Percentiles rank a stretch among this genome's conserved stretches.
phyloP scores from a whole-genome alignment of 179 eudicot species.

The Nepenthes alata region DNA sequence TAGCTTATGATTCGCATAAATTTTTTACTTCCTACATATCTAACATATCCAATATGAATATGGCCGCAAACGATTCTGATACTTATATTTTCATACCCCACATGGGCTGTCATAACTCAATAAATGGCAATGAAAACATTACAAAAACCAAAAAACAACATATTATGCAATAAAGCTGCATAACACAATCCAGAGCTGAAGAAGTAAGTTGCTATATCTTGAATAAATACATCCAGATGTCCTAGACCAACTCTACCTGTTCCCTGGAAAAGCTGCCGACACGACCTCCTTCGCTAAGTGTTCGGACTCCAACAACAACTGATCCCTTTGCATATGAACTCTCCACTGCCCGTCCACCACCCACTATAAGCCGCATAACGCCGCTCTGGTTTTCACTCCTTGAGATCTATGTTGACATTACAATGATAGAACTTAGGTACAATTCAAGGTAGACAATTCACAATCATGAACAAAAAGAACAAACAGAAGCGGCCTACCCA shows the following conservation, averaged over 20 bases:
- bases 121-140: not conserved
- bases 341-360: constrained; percentile 97
- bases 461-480: not conserved
- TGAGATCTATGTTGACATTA: constrained; percentile 42
- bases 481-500: not conserved
- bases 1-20: no score
- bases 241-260: constrained; percentile 43
- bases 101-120: no score
- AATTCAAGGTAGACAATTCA: no score
- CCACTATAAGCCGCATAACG: constrained; percentile 95
- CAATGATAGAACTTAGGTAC: constrained; percentile 1
- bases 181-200: not conserved
- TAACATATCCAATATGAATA: no score
- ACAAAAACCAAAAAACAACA: not conserved
- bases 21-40: no score
- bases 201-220: not conserved
- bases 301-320: constrained; percentile 94
- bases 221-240: not conserved
- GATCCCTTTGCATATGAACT: constrained; percentile 58
- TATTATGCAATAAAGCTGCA: no score
- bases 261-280: constrained; percentile 94
- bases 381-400: constrained; percentile 75
- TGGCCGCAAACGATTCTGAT: no score
- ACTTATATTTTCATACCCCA: no score
- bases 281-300: constrained; percentile 99